Evolutionary conservation across 2,329 filamentous ascomycete species (phyloP).

Genomic region (Periconia macrospinosa): DNA sequence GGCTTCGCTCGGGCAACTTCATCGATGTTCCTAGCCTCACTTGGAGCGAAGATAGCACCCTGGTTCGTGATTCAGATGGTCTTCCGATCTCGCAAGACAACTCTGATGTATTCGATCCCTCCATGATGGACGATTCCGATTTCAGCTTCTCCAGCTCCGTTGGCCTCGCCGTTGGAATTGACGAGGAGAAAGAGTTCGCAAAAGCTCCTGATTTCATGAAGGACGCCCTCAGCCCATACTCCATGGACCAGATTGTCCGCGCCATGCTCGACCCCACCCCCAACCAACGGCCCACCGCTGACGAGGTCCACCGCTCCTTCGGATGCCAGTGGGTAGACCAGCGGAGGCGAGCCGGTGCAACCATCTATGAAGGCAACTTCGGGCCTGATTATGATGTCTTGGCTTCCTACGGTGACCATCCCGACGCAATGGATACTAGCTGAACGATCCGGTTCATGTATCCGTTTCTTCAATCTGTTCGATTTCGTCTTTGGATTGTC

Average conservation of each 20-base stretch:
- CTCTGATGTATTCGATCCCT: conserved; percentile 25
- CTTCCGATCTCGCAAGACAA: conserved; percentile 33
- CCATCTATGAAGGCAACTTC: conserved; percentile 94
- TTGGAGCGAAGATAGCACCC: conserved; percentile 69
- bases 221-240: conserved; percentile 70
- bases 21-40: conserved; percentile 83
- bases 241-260: conserved; percentile 79
- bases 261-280: conserved; percentile 87
- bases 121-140: conserved; percentile 37
- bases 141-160: conserved; percentile 45
- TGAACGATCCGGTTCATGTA: conserved; percentile 14
- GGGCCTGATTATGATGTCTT: conserved; percentile 72
- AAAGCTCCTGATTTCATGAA: conserved; percentile 86
- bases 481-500: background rate
- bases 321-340: conserved; percentile 79
- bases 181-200: conserved; percentile 57
- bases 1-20: conserved; percentile 84
- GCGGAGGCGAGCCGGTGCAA: conserved; percentile 83
- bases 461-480: background rate
- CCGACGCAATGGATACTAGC: conserved; percentile 64
- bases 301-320: conserved; percentile 71
- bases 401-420: conserved; percentile 43
- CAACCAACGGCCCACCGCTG: conserved; percentile 69
- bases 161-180: conserved; percentile 23
- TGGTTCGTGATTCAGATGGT: conserved; percentile 69